Percentiles rank a stretch among this genome's conserved stretches.
Conservation (phyloP, 345 rosid species). For the Eucalyptus marginata region DNA sequence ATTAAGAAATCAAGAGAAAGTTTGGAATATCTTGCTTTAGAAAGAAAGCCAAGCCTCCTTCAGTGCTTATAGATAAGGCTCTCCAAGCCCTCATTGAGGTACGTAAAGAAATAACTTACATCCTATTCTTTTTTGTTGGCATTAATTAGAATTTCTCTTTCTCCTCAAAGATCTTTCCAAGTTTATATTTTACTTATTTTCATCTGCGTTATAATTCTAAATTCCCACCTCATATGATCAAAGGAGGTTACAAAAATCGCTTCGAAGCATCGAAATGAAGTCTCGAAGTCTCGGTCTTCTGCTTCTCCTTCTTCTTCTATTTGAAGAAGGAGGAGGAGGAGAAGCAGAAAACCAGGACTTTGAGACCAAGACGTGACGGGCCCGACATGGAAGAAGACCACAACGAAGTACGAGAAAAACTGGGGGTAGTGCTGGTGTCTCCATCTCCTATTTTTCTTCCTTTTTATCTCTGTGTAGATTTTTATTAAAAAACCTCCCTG, state of each 20-base stretch:
- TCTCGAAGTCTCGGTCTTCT: not conserved
- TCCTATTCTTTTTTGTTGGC: too few species aligned
- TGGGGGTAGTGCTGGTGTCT: not conserved
- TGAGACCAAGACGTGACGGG: not conserved
- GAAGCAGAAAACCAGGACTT: not conserved
- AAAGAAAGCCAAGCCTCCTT: not conserved
- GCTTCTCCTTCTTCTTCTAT: not conserved
- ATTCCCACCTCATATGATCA: not conserved
- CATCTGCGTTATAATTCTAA: too few species aligned
- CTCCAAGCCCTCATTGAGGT: too few species aligned
- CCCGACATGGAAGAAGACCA: not conserved
- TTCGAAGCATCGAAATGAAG: not conserved
- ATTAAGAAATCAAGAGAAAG: not conserved
- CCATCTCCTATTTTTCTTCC: not conserved
- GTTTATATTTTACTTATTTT: too few species aligned
- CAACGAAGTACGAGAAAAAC: not conserved
- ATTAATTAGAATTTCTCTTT: too few species aligned
- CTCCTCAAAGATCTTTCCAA: too few species aligned
- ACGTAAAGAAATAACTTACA: too few species aligned
- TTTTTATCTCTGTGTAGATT: not conserved
- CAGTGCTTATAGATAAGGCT: not conserved
- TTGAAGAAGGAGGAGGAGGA: not conserved
- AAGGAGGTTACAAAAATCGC: not conserved
- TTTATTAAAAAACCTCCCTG: too few species aligned
- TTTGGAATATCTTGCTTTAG: not conserved